Evolutionary conservation across 192 early-diverging fungal genomes (phyloP).

Genomic region (Paraglomus brasilianum): DNA sequence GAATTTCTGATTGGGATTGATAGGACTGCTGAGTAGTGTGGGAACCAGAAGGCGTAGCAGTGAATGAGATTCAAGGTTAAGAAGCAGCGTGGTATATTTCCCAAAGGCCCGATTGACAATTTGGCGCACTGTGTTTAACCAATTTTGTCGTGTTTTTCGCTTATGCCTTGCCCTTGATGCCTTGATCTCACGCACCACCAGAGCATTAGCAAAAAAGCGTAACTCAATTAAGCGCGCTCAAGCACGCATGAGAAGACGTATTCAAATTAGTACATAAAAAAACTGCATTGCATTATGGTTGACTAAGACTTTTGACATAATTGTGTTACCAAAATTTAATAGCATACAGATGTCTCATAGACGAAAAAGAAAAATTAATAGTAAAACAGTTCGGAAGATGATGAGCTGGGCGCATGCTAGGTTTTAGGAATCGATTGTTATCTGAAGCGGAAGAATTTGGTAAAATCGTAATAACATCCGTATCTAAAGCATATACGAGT

Average conservation of each 20-base stretch:
- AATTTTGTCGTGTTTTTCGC: conserved; percentile 10
- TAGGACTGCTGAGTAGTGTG: no score
- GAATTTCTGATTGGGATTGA: no score
- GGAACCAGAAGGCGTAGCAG: no score
- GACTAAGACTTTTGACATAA: conserved; percentile 24
- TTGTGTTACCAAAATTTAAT: conserved; percentile 16
- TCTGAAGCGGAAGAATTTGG: conserved; percentile 14
- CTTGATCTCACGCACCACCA: conserved; percentile 10
- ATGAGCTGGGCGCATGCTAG: conserved; percentile 16
- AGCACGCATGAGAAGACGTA: conserved; percentile 14
- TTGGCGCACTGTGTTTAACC: no score
- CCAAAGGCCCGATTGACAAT: no score
- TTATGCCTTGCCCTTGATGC: conserved; percentile 13
- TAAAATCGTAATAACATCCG: conserved; percentile 11
- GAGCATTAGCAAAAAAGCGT: conserved; percentile 20
- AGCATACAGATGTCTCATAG: background rate
- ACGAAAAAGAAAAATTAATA: conserved; percentile 10
- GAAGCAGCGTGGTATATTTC: no score
- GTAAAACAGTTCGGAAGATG: conserved; percentile 7
- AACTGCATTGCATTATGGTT: conserved; percentile 19
- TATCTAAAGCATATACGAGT: conserved; percentile 8
- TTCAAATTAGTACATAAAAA: conserved; percentile 24
- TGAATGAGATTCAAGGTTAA: no score
- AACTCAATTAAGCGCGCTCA: conserved; percentile 17
- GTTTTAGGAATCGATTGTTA: conserved; percentile 20